Evolutionary conservation across 2,329 filamentous ascomycete species (phyloP), one percentile per base, ranked within the genome.

Genomic region (Periconia macrospinosa): DNA sequence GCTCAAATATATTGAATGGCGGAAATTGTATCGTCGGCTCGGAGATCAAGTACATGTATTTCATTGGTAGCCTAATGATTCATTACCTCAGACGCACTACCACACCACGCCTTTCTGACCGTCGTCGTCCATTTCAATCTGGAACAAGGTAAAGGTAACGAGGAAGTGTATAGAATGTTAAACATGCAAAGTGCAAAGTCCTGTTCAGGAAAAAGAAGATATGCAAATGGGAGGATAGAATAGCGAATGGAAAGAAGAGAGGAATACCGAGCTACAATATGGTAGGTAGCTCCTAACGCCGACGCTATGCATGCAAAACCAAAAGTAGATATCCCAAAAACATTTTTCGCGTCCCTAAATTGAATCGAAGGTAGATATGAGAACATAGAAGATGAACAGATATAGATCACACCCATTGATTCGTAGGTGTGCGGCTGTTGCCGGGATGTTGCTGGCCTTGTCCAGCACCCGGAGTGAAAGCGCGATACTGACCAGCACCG

Each of bases 401-500:
- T 8, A 27, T 27, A 27, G 8, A 40, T 57, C 46, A 66, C 13
- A 66, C 48, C 45, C 65, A 59, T 27, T 62, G 65, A 41, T 65
- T 55, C n/a, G 58, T 50, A 13, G 65, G 52, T 20, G 58, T 63
- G 37, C 65, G 57, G 6, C 45, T 17, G 5, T 59, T 46, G 14
- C 55, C 53, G 1, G 51, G 41, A 45, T 50, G 43, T 41, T 56
- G 53, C 42, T 47, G 52, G 19, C 49, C 46, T 47, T 54, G 57
- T 11, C 41, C 33, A 46, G 53, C 54, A 3, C 53, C 46, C 3
- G 59, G 58, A 10, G 40, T 23, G 52, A 56, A 61, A 9, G 57
- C 56, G 20, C 53, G 58, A 30, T 64, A 64, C 44, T 40, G 58
- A 5, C 53, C 58, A 9, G 56, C 55, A 17, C 59, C 54, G 30